Evolutionary conservation across 805 yeast genomes (phyloP).

Genomic region (Tetrapisispora pingtungensis): DNA sequence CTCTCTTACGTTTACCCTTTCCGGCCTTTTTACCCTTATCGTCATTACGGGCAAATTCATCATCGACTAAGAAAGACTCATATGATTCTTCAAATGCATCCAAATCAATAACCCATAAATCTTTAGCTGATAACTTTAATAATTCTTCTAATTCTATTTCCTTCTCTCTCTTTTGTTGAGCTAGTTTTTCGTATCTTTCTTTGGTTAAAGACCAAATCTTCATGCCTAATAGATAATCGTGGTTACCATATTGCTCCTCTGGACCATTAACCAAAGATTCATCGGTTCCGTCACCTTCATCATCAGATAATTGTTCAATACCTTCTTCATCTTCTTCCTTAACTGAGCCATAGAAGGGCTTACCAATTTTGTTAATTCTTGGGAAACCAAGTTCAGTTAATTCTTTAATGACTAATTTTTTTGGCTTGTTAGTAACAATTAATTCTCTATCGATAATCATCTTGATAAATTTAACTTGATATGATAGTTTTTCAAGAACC

Average conservation of each 20-base stretch:
- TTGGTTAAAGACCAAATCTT: conserved; percentile 85
- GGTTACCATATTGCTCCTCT: conserved; percentile 50
- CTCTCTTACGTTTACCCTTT: conserved; percentile 26
- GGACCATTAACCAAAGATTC: conserved; percentile 32
- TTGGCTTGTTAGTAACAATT: conserved; percentile 63
- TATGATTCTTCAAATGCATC: conserved; percentile 62
- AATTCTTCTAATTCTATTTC: conserved; percentile 61
- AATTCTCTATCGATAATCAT: conserved; percentile 73
- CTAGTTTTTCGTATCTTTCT: conserved; percentile 75
- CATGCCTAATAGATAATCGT: conserved; percentile 87
- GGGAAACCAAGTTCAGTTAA: conserved; percentile 62
- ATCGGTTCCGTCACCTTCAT: conserved; percentile 32
- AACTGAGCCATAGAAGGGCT: conserved; percentile 40
- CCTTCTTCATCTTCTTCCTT: conserved; percentile 23
- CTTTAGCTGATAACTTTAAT: conserved; percentile 66
- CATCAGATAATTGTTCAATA: conserved; percentile 32
- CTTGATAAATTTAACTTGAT: conserved; percentile 86
- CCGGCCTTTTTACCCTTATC: conserved; percentile 35
- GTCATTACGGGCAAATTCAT: conserved; percentile 47
- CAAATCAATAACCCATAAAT: conserved; percentile 77
- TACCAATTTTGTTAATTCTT: conserved; percentile 60
- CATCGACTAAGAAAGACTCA: conserved; percentile 56
- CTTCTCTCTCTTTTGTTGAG: conserved; percentile 61
- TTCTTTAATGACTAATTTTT: conserved; percentile 51
- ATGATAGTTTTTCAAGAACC: conserved; percentile 61